phyloP scores from a whole-genome alignment of 768 basidiomycete species.

The Boletus rex-veris region DNA sequence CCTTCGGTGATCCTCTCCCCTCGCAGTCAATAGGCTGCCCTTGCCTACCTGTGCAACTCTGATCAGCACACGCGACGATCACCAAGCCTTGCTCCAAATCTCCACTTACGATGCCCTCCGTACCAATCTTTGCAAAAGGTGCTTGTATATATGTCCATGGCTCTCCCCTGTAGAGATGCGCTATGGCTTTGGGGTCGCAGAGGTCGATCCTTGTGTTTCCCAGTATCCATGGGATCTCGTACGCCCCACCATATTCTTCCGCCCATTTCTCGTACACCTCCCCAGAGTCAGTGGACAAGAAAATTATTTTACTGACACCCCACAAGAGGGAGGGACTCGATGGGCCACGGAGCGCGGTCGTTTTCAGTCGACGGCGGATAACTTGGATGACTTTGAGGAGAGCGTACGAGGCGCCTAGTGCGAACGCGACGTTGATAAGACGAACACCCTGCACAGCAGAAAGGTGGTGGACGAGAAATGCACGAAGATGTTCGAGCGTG shows the following conservation, averaged over 20 bases:
- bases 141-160: constrained; percentile 36
- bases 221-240: constrained; percentile 36
- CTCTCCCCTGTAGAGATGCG: constrained; percentile 49
- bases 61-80: background rate
- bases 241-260: constrained; percentile 46
- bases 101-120: constrained; percentile 25
- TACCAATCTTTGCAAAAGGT: constrained; percentile 16
- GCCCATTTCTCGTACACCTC: constrained; percentile 46
- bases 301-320: constrained; percentile 5
- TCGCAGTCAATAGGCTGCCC: constrained; percentile 37
- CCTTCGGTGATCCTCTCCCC: constrained; percentile 45
- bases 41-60: constrained; percentile 28
- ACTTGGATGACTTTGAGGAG: constrained; percentile 5
- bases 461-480: background rate
- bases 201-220: constrained; percentile 37
- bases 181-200: constrained; percentile 48
- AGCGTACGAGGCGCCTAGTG: constrained; percentile 2
- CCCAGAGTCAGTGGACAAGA: constrained; percentile 25
- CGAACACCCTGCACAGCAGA: background rate
- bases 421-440: constrained; percentile 1
- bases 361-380: constrained; percentile 7
- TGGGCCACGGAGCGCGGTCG: constrained; percentile 23
- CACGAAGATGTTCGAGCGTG: constrained; percentile 2
- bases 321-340: constrained; percentile 15
- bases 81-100: background rate